phyloP scores from a whole-genome alignment of 2,329 filamentous ascomycete genomes.

The Colletotrichum eleusines region DNA sequence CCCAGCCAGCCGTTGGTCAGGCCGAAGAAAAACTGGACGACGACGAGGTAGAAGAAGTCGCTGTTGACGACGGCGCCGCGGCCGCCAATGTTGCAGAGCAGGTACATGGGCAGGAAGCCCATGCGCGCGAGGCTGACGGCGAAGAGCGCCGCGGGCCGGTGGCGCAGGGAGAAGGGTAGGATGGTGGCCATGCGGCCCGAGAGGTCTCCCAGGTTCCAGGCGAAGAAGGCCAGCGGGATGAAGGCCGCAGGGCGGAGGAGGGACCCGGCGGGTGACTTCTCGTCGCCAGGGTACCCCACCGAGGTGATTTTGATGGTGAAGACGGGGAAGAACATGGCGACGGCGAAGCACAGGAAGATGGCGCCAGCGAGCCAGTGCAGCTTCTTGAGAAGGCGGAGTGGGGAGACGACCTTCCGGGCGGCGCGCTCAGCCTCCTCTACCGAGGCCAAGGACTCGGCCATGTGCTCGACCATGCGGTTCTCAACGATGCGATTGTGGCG shows the following conservation, averaged over 20 bases:
- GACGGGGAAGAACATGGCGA: slow-evolving; percentile 96
- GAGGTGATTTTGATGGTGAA: slow-evolving; percentile 78
- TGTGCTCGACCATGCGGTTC: slow-evolving; percentile 59
- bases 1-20: slow-evolving; percentile 89
- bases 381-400: slow-evolving; percentile 79
- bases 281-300: slow-evolving; percentile 47
- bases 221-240: slow-evolving; percentile 89
- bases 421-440: slow-evolving; percentile 66
- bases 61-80: slow-evolving; percentile 79
- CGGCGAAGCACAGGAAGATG: slow-evolving; percentile 82
- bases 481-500: slow-evolving; percentile 68
- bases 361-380: slow-evolving; percentile 82
- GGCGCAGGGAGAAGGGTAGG: slow-evolving; percentile 67
- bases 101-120: slow-evolving; percentile 84
- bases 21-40: slow-evolving; percentile 88
- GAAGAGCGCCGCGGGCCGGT: slow-evolving; percentile 76
- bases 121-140: slow-evolving; percentile 73
- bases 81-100: slow-evolving; percentile 88
- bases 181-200: slow-evolving; percentile 77
- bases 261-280: slow-evolving; percentile 48
- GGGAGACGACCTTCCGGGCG: slow-evolving; percentile 61
- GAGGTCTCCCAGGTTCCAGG: slow-evolving; percentile 94
- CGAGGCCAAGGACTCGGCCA: slow-evolving; percentile 63
- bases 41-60: slow-evolving; percentile 87
- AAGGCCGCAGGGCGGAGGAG: slow-evolving; percentile 82